Evolutionary conservation across 176 grass and related monocot species (phyloP).

Genomic region (Pontederia paniculata): DNA sequence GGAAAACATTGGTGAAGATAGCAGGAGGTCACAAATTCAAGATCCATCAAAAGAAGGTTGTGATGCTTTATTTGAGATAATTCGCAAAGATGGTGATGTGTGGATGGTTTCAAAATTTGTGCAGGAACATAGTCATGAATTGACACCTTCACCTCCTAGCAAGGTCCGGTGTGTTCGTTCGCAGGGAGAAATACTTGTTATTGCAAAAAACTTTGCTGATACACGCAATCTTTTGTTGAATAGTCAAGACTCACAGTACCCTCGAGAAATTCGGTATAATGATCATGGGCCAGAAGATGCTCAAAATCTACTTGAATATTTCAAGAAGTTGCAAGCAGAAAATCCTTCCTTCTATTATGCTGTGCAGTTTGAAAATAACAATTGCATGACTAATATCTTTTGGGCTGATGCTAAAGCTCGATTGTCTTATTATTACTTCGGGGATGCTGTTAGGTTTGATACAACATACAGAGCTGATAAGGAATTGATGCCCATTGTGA

Average conservation of each 20-base stretch:
- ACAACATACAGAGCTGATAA: conserved; percentile 63
- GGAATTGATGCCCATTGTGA: conserved; percentile 56
- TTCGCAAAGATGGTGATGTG: conserved; percentile 58
- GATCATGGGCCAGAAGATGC: conserved; percentile 51
- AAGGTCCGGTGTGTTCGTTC: conserved; percentile 73
- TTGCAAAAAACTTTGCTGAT: conserved; percentile 83
- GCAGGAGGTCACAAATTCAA: conserved; percentile 27
- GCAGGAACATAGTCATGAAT: conserved; percentile 69
- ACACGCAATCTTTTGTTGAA: conserved; percentile 67
- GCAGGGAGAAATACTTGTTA: conserved; percentile 75
- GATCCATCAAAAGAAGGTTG: conserved; percentile 46
- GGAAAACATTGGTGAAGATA: conserved; percentile 41
- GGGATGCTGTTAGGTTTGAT: conserved; percentile 47
- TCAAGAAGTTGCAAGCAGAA: conserved; percentile 35
- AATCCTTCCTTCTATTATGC: conserved; percentile 47
- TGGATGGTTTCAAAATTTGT: conserved; percentile 76
- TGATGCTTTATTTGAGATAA: conserved; percentile 76
- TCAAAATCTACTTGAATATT: conserved; percentile 37
- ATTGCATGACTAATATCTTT: conserved; percentile 46
- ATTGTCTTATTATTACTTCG: conserved; percentile 33
- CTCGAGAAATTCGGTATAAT: conserved; percentile 53
- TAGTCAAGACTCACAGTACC: conserved; percentile 35
- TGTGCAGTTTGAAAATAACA: conserved; percentile 40
- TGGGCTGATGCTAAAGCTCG: conserved; percentile 45
- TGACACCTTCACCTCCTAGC: conserved; percentile 38